Base-by-base conservation (phyloP, 2,329 filamentous ascomycete genomes). In the Dryadomyces quercivorus region DNA sequence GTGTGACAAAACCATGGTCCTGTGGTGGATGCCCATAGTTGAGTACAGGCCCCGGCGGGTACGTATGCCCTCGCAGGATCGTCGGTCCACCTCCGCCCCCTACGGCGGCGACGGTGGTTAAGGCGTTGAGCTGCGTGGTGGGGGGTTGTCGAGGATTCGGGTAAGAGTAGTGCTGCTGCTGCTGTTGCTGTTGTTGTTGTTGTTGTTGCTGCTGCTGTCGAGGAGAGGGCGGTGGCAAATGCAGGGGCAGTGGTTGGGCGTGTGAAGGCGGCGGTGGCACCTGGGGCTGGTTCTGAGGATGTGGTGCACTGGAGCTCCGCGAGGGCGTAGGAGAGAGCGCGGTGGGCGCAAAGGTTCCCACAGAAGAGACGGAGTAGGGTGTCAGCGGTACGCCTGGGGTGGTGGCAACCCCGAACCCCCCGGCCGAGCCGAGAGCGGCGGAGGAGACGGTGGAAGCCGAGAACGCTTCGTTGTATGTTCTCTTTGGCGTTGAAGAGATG, bases 401-500 rank as follows among this genome's bases (percentile, higher is more conserved):
- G 22, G 16, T 22, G 21, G 22, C 50, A 15, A 21, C 36, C 18
- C 31, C 13, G 26, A 31, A 31, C 16, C 34, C 15, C 20, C 13
- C 18, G 16, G 20, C 48, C 36, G 34, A n/a, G 13, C 36, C 18
- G 36, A 22, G 15, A 21, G 38, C 49, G 12, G 44, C 40, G 18
- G 38, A 34, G 36, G 45, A 42, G 38, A 18, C 40, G 13, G 10
- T 6, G 26, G 49, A 22, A 4, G 26, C 21, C 50, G 64, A 60
- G 57, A 69, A 68, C 18, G 65, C 63, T 55, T 69, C 67, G 57
- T 68, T 63, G 57, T 64, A 66, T 57, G 65, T 69, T 53, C 67
- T 63, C 61, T 70, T 72, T 31, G 69, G 64, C 13, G 64, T 64
- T 43, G 63, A 61, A 55, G 66, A 62, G 53, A 64, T 60, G 42